These are phyloP conservation scores for Fusarium sublunatum DNA, from an alignment of 2,329 filamentous ascomycete species.

Conservation along the genomic window DNA sequence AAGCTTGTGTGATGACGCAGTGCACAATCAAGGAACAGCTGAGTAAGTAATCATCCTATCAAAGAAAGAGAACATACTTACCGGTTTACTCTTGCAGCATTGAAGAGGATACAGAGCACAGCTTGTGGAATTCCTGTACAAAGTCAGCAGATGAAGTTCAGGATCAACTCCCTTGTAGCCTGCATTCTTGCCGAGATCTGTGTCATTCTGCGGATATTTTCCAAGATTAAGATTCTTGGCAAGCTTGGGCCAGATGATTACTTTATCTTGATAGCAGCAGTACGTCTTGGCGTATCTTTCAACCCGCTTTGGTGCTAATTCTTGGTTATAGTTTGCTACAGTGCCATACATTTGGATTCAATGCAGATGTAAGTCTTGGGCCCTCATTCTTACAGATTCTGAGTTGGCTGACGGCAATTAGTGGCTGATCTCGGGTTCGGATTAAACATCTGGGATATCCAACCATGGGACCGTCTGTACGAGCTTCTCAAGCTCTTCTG, in stretches of 20 bases:
- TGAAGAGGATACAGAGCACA: constrained; percentile 23
- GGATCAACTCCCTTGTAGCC: constrained; percentile 22
- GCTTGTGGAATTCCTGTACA: constrained; percentile 29
- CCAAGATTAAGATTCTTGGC: constrained; percentile 26
- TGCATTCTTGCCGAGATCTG: constrained; percentile 29
- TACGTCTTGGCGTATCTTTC: not conserved
- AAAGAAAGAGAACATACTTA: not conserved
- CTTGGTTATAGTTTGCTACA: constrained; percentile 17
- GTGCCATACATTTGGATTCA: constrained; percentile 32
- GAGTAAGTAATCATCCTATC: constrained; percentile 5
- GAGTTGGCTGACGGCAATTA: not conserved
- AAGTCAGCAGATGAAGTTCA: constrained; percentile 33
- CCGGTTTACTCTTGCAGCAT: not conserved
- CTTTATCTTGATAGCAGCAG: constrained; percentile 26
- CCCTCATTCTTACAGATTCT: too few relatives aligned
- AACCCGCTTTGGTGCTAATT: not conserved
- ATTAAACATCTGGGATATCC: constrained; percentile 32
- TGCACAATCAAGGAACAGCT: constrained; percentile 34
- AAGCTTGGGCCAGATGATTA: constrained; percentile 32
- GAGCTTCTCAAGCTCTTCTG: constrained; percentile 34
- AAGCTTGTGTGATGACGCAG: constrained; percentile 23
- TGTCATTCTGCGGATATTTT: constrained; percentile 26
- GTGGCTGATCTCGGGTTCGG: constrained; percentile 37
- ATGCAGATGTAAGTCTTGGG: constrained; percentile 14
- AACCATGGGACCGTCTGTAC: constrained; percentile 28